Conservation (phyloP, 208 protist species). For the Trypanosoma melophagium region DNA sequence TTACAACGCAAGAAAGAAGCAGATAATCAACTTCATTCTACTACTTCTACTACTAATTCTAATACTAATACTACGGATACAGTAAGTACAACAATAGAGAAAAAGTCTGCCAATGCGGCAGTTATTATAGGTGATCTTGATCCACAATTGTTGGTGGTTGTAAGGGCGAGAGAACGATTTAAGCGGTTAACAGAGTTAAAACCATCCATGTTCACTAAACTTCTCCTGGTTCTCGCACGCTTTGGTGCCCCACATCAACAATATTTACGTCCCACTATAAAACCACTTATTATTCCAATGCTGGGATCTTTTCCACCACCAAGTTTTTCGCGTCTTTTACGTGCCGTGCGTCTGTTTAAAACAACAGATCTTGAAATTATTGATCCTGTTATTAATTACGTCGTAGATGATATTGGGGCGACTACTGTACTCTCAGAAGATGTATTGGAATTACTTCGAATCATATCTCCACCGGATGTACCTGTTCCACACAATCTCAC, state of each 20-base stretch:
- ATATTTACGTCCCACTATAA: constrained; percentile 67
- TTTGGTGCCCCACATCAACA: constrained; percentile 74
- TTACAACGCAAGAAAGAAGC: constrained; percentile 12
- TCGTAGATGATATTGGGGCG: constrained; percentile 27
- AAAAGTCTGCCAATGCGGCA: not conserved
- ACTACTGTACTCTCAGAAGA: constrained; percentile 11
- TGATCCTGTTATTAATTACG: constrained; percentile 47
- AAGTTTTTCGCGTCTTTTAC: constrained; percentile 69
- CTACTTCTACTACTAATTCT: not conserved
- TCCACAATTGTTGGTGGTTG: constrained; percentile 4
- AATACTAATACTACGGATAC: not conserved
- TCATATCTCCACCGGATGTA: constrained; percentile 19
- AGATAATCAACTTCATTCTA: not conserved
- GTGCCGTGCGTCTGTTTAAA: constrained; percentile 42
- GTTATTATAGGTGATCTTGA: constrained; percentile 19
- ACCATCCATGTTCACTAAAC: constrained; percentile 69
- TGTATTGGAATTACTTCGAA: constrained; percentile 26
- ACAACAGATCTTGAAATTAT: constrained; percentile 49
- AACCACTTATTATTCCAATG: constrained; percentile 51
- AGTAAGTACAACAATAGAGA: not conserved
- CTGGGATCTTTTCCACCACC: constrained; percentile 61
- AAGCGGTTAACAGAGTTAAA: constrained; percentile 49
- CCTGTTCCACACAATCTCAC: constrained; percentile 26
- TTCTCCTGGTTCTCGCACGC: constrained; percentile 54
- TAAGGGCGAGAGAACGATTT: constrained; percentile 38